Conservation (phyloP, 805 yeast genomes). For the Kazachstania africana region DNA sequence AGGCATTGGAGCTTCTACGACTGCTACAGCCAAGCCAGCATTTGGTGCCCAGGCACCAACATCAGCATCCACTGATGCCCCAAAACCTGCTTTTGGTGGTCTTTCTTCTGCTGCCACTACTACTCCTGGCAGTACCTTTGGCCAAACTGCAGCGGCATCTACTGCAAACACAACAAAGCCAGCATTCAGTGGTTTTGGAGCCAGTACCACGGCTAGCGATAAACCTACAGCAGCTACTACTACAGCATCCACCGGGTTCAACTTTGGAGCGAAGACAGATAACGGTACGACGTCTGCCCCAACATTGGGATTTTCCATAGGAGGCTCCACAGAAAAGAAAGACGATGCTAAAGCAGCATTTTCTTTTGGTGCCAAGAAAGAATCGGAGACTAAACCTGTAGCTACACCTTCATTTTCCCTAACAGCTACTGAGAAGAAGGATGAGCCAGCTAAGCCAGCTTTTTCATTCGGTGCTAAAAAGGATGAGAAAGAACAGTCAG, state of each 20-base stretch:
- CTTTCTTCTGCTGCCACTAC: background rate
- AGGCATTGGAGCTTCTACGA: background rate
- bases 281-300: background rate
- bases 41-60: conserved; percentile 1
- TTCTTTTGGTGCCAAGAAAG: conserved; percentile 7
- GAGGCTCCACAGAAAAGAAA: background rate
- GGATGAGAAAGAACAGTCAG: conserved; percentile 1
- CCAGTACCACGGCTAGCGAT: background rate
- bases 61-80: background rate
- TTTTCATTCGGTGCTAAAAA: conserved; percentile 9
- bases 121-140: background rate
- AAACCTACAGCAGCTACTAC: background rate
- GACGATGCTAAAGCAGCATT: conserved; percentile 8
- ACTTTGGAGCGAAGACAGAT: background rate
- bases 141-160: background rate
- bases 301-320: background rate
- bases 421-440: conserved; percentile 1
- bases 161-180: conserved; percentile 1
- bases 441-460: conserved; percentile 9
- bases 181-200: conserved; percentile 3
- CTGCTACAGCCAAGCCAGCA: too few relatives aligned
- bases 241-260: background rate
- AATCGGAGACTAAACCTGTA: conserved; percentile 1
- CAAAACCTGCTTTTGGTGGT: background rate
- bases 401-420: conserved; percentile 5